Conservation (phyloP, 23 red algal genomes). For the Chondrus crispus region DNA sequence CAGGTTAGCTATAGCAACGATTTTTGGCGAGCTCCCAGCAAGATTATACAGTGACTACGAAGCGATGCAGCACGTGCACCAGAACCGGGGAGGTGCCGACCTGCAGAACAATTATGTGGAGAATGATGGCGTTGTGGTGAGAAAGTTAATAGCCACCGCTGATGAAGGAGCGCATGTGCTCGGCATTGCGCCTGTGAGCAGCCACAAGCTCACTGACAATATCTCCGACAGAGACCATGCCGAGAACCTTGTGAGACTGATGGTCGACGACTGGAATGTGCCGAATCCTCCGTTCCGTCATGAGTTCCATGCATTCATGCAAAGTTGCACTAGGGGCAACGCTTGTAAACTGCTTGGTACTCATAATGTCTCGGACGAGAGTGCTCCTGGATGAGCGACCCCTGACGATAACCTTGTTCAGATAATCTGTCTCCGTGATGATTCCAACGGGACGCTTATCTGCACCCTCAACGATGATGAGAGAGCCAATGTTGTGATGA, state of each 20-base stretch:
- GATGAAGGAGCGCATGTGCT: conserved; percentile 79
- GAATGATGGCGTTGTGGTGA: too few species aligned
- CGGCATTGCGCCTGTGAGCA: conserved; percentile 55
- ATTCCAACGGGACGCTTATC: conserved; percentile 82
- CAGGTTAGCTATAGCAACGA: too few species aligned
- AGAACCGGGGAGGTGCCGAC: too few species aligned
- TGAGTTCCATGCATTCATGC: conserved; percentile 80
- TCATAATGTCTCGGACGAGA: conserved; percentile 88
- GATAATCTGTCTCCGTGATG: conserved; percentile 86
- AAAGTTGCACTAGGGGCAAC: conserved; percentile 74
- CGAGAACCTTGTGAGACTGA: conserved; percentile 42
- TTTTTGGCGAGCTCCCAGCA: too few species aligned
- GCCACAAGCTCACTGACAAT: conserved; percentile 84
- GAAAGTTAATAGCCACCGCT: conserved; percentile 61
- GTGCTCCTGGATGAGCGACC: conserved; percentile 64
- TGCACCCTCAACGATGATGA: conserved; percentile 76
- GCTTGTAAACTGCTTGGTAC: conserved; percentile 69
- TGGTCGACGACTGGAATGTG: conserved; percentile 90
- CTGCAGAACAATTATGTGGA: too few species aligned
- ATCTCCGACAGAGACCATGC: conserved; percentile 93
- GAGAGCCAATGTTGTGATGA: conserved; percentile 92
- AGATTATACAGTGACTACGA: too few species aligned
- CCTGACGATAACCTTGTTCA: conserved; percentile 78
- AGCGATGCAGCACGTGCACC: too few species aligned
- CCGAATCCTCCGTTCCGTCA: conserved; percentile 73